Conservation (phyloP, 176 grass and related monocot genomes). For the Carex myosuroides region DNA sequence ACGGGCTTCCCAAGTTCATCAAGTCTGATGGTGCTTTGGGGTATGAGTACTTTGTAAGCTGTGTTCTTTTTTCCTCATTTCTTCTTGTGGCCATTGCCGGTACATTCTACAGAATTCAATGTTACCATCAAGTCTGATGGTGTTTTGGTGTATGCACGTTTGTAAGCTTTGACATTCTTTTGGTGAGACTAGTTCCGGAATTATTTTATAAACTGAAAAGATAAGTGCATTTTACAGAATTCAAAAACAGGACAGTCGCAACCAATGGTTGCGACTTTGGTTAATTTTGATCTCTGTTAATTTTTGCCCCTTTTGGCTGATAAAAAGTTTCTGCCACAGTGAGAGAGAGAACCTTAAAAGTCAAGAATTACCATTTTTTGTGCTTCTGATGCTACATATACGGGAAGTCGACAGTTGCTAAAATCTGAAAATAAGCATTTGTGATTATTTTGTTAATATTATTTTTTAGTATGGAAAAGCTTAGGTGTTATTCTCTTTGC, state of each 20-base stretch:
- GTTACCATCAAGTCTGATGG: conserved; percentile 48
- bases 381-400: background rate
- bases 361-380: background rate
- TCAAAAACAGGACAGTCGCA: background rate
- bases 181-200: background rate
- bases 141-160: conserved; percentile 46
- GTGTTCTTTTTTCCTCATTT: background rate
- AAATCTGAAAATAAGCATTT: background rate
- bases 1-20: conserved; percentile 72
- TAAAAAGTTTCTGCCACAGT: background rate
- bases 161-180: background rate
- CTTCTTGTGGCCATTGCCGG: conserved; percentile 5
- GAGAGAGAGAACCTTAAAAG: background rate
- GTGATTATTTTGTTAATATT: background rate
- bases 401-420: background rate
- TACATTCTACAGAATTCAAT: background rate
- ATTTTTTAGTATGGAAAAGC: background rate
- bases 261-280: background rate
- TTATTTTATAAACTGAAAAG: background rate
- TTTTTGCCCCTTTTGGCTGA: background rate
- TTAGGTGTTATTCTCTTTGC: background rate
- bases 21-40: conserved; percentile 72
- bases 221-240: background rate
- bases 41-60: conserved; percentile 36
- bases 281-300: background rate